Base-by-base conservation (phyloP, 257 asterid species). In the Scutellaria baicalensis region DNA sequence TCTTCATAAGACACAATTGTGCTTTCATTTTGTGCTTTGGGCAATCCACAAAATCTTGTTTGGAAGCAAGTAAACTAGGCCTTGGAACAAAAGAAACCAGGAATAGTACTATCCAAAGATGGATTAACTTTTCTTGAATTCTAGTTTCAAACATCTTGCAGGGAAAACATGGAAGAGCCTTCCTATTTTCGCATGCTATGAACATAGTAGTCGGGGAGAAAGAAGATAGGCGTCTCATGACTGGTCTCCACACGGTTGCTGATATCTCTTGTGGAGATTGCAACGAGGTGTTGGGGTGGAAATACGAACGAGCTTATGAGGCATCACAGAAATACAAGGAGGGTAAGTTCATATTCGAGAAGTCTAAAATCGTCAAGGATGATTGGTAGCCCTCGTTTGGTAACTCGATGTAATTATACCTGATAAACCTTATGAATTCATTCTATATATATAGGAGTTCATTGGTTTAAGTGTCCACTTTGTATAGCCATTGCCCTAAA, bases 211-310 rank as follows among this genome's bases (percentile, higher is more conserved):
- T 84, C 9, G 96, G 96, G 52, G 85, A 82, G 10, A 87, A 80
- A 79, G 96, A 87, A 81, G 92, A 89, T 68, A 82, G 92, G 79
- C 74, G 82, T 58, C 88, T 87, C 1, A 72, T 89, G 84, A 89
- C 96, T 4, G 96, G 96, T 11, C 90, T 84, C 45, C 96, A 89
- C 81, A 87, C 92, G 1, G 95, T 89, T 2, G 94, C 94, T 54
- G 94, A 89, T 36, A 74, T 89, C 66, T 49, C 75, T 12, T 89
- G 96, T 56, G 75, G 72, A n/a, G 96, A 89, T 58, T 89, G 96
- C 74, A 81, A 78, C 1, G 87, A 87, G 80, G 80, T 84, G 35
- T 57, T 89, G 75, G 96, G 96, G 31, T 89, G 96, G 96, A 89
- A 89, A 75, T 89, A 89, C 47, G 92, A 75, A 49, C 85, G 90